Evolutionary conservation across 148 eudicot species (phyloP), one percentile per base, ranked within the genome.

Genomic region (Chenopodium berlandieri): DNA sequence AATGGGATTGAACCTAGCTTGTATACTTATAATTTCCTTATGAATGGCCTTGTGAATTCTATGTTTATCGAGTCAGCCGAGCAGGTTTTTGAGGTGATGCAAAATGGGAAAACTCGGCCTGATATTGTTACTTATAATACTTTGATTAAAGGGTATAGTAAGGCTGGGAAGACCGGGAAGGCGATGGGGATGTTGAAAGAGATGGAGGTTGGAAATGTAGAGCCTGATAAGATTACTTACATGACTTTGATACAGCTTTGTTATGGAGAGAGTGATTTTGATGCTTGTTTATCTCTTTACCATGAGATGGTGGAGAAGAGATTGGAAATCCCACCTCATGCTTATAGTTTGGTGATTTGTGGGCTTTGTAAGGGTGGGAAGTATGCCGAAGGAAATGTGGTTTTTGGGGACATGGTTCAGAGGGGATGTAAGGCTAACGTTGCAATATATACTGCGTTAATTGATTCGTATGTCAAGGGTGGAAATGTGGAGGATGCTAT

Each of bases 311-410:
- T 71, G 77, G 99, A 92, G 83, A 96, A 92, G 73, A 86, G 83
- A 50, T 78, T 91, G 77, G 93, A 91, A 52, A 86, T 96, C 50
- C 99, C 98, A 0, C 87, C 90, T 76, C 99, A 96, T 88, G 98
- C 95, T 30, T 96, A 92, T 82, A 94, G 92, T 85, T 90, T 96
- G 77, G 95, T 96, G 82, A 94, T 96, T 56, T 87, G 95, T 75
- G 98, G 98, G 48, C 97, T 96, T 84, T 96, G 98, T 85, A 96
- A 89, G 86, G 91, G 87, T 72, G 95, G 98, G 69, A 96, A 89
- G 81, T 75, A 89, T 60, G 62, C 79, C 68, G 95, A 91, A 86
- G 99, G 88, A 10, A 81, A 78, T 85, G 85, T 76, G 12, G 90
- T 96, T 80, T 92, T 92, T 75, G 93, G 90, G 77, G 90, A 86